phyloP scores from a whole-genome alignment of 2,329 filamentous ascomycete species.

The Aspergillus nomiae region DNA sequence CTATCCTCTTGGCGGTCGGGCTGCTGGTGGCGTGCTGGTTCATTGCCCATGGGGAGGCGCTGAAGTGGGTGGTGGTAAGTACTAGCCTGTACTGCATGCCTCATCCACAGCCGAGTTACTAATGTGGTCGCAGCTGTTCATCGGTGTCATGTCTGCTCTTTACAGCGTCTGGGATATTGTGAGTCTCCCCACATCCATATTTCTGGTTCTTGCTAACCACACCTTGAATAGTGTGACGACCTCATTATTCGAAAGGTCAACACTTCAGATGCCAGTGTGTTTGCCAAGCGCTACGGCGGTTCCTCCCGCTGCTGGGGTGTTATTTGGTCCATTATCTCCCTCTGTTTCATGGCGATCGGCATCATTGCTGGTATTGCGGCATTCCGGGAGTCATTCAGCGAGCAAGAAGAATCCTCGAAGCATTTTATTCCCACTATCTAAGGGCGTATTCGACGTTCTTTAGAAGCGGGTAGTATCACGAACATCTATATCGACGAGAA shows the following conservation, averaged over 20 bases:
- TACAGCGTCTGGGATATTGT: conserved; percentile 83
- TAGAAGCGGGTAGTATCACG: neutral
- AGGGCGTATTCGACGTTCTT: conserved; percentile 1
- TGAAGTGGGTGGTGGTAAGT: conserved; percentile 69
- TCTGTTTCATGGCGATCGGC: conserved; percentile 70
- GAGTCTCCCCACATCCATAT: conserved; percentile 28
- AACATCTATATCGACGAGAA: neutral
- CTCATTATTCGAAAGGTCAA: conserved; percentile 80
- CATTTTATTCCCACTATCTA: conserved; percentile 60
- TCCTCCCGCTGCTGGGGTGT: conserved; percentile 81
- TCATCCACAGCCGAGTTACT: neutral
- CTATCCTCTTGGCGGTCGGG: conserved; percentile 69
- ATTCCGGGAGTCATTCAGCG: conserved; percentile 68
- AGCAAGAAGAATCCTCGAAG: conserved; percentile 70
- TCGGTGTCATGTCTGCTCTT: conserved; percentile 78
- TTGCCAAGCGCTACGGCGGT: conserved; percentile 75
- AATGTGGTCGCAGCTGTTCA: conserved; percentile 60
- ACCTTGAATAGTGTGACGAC: conserved; percentile 64
- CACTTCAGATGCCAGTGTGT: conserved; percentile 75
- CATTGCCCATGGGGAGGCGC: conserved; percentile 71
- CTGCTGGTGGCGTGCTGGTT: conserved; percentile 77
- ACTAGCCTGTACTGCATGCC: neutral
- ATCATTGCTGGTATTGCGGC: conserved; percentile 77
- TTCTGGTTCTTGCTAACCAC: neutral
- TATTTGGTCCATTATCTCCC: conserved; percentile 73